phyloP scores from a whole-genome alignment of 2,329 filamentous ascomycete species.

The Alternaria triticimaculans region DNA sequence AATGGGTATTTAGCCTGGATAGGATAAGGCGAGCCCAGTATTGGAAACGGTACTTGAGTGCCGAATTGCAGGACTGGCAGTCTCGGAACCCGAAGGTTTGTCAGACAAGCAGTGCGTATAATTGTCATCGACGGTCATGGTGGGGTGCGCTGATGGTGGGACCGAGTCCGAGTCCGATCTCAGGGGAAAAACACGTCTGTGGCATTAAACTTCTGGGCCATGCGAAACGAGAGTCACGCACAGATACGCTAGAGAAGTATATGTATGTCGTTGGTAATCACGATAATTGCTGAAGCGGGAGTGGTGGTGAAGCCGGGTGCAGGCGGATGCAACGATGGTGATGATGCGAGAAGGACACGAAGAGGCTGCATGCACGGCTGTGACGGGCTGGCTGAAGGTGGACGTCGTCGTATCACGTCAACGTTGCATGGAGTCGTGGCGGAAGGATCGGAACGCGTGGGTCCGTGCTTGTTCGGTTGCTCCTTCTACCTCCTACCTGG shows the following conservation, averaged over 20 bases:
- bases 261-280: neutral
- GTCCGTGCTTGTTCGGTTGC: conserved; percentile 11
- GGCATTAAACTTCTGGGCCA: neutral
- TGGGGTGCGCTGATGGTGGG: neutral
- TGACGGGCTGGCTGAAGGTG: neutral
- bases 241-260: neutral
- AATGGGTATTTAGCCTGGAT: conserved; percentile 8
- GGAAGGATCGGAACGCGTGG: neutral
- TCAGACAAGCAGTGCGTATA: neutral
- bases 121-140: neutral
- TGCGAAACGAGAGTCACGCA: neutral
- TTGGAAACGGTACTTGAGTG: neutral
- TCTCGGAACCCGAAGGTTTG: neutral
- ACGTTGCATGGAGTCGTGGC: neutral
- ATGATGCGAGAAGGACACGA: neutral
- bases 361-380: neutral
- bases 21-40: neutral
- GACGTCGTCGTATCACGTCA: neutral
- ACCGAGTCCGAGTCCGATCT: neutral
- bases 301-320: neutral
- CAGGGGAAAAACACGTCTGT: neutral
- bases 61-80: neutral
- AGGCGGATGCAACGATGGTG: neutral
- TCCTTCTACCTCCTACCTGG: conserved; percentile 13
- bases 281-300: neutral